A percentile compares a stretch with the other conserved stretches of the same genome.
Conservation (phyloP, 345 rosid genomes). For the Physaria fendleri region DNA sequence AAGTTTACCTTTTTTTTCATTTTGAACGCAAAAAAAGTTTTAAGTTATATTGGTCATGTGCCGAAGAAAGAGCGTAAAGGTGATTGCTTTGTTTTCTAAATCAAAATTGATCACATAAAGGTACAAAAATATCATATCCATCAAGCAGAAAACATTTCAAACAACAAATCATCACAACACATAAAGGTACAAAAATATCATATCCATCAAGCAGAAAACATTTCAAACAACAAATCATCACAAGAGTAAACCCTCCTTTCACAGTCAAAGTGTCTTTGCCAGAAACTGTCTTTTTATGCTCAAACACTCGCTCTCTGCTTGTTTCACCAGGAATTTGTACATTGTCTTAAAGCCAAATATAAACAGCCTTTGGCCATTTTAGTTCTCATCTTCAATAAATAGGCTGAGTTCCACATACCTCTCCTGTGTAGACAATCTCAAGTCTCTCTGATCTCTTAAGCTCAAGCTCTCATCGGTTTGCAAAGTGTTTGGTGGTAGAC, state of each 20-base stretch:
- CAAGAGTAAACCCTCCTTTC: slow-evolving; percentile 26
- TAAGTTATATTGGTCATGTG: too few species aligned
- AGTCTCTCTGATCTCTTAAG: slow-evolving; percentile 27
- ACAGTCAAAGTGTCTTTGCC: slow-evolving; percentile 28
- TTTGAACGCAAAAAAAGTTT: too few species aligned
- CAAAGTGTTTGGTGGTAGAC: slow-evolving; percentile 10
- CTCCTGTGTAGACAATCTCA: slow-evolving; percentile 26
- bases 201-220: slow-evolving; percentile 32
- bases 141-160: slow-evolving; percentile 32
- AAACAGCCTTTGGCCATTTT: slow-evolving; percentile 11
- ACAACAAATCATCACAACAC: slow-evolving; percentile 28
- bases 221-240: slow-evolving; percentile 30
- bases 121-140: slow-evolving; percentile 33
- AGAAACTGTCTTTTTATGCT: too few species aligned
- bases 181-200: slow-evolving; percentile 31
- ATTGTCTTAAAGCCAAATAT: slow-evolving; percentile 18
- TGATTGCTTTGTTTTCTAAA: slow-evolving; percentile 25
- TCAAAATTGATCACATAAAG: slow-evolving; percentile 31
- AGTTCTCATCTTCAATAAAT: slow-evolving; percentile 31
- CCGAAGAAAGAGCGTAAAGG: too few species aligned
- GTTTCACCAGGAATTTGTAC: slow-evolving; percentile 31
- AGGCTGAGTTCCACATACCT: slow-evolving; percentile 36
- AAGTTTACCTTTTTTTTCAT: too few species aligned
- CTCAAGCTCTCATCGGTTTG: slow-evolving; percentile 15
- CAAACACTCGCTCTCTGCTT: slow-evolving; percentile 21